A percentile compares a stretch with the other conserved stretches of the same genome.
Conservation (phyloP, 306 rosid species). For the Aeschynomene evenia region DNA sequence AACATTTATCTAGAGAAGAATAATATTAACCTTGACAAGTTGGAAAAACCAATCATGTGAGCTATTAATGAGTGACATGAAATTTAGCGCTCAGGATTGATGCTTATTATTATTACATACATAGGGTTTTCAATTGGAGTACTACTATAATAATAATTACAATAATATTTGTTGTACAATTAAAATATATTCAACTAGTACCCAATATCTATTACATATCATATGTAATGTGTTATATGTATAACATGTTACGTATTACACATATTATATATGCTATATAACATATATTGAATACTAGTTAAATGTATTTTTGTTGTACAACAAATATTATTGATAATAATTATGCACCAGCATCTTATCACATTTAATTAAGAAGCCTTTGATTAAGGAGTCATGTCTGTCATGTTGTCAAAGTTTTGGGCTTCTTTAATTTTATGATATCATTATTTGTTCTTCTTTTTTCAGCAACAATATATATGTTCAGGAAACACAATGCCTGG, state of each 20-base stretch:
- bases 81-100: conserved; percentile 22
- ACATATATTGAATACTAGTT: no score
- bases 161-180: no score
- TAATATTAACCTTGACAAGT: background rate
- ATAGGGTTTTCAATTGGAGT: no score
- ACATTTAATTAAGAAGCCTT: conserved; percentile 23
- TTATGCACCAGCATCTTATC: background rate
- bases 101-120: no score
- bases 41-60: conserved; percentile 23
- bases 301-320: no score
- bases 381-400: conserved; percentile 42
- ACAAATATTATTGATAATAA: no score
- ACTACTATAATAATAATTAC: no score
- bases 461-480: conserved; percentile 23
- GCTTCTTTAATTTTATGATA: background rate
- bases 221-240: no score
- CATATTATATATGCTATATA: no score
- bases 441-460: background rate
- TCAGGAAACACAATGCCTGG: conserved; percentile 22
- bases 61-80: conserved; percentile 31
- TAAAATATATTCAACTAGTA: no score
- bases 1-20: background rate
- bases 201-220: no score
- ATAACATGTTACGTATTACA: no score
- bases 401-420: conserved; percentile 38